phyloP scores from a whole-genome alignment of 83 land plant genomes.

The Thuja plicata region DNA sequence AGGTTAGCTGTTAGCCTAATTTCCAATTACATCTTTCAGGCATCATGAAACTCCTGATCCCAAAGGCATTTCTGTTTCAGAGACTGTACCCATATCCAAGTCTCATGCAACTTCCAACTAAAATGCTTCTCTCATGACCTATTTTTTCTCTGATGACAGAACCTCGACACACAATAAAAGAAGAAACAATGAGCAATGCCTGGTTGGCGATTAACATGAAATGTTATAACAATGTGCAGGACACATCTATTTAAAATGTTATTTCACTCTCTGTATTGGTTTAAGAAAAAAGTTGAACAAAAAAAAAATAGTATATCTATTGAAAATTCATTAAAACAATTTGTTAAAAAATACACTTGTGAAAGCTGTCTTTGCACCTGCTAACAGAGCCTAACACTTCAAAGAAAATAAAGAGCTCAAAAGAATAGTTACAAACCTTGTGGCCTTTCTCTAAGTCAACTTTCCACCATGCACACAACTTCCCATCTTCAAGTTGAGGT shows the following conservation, averaged over 20 bases:
- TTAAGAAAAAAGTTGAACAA: not conserved
- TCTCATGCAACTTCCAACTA: not conserved
- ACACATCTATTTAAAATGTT: not conserved
- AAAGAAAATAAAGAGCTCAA: not conserved
- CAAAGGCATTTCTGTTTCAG: not conserved
- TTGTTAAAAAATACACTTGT: not conserved
- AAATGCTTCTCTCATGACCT: not conserved
- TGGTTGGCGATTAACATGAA: not conserved
- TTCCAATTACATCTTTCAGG: not conserved
- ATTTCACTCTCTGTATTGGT: not conserved
- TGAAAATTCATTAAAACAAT: not conserved
- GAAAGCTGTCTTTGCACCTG: not conserved
- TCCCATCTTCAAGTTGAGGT: constrained; percentile 71
- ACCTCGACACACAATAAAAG: not conserved
- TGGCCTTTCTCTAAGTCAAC: constrained; percentile 87
- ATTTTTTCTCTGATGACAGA: too few relatives aligned
- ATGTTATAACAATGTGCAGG: not conserved
- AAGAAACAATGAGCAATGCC: not conserved
- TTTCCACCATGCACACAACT: constrained; percentile 85
- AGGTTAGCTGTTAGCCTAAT: too few relatives aligned
- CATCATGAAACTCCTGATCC: not conserved
- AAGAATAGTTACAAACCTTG: constrained; percentile 50
- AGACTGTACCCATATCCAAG: not conserved
- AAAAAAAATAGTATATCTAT: not conserved
- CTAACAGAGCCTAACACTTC: not conserved